These are phyloP conservation scores for Fusarium agapanthi DNA, from an alignment of 2,329 filamentous ascomycete species.

Conservation along the genomic window DNA sequence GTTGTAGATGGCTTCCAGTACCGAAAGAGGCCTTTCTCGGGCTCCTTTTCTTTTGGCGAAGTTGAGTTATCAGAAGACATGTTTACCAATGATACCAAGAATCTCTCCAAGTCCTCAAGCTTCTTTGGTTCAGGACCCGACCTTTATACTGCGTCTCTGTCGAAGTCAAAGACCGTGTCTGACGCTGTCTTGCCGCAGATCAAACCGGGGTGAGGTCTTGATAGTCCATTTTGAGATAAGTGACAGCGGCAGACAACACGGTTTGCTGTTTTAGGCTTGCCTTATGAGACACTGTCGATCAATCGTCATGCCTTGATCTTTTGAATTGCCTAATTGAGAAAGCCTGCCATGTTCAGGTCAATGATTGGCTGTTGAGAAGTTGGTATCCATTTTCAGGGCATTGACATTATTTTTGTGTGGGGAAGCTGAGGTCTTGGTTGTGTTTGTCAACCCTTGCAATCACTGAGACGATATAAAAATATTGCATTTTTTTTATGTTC, in stretches of 20 bases:
- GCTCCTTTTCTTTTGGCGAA: background rate
- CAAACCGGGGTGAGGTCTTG: background rate
- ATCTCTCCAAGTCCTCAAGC: background rate
- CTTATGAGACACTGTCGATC: background rate
- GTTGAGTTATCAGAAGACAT: background rate
- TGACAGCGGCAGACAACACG: background rate
- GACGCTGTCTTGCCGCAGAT: background rate
- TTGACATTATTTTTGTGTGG: background rate
- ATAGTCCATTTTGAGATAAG: background rate
- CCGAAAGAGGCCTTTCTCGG: background rate
- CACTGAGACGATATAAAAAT: too few relatives aligned
- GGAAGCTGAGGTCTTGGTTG: background rate
- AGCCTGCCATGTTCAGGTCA: rapidly evolving
- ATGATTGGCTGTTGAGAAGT: background rate
- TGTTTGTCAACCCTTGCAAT: background rate
- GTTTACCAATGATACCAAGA: background rate
- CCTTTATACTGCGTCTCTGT: background rate
- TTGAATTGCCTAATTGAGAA: background rate
- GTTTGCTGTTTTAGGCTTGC: background rate
- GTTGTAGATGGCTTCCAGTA: background rate
- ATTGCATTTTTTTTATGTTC: too few relatives aligned
- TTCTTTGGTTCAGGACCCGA: rapidly evolving
- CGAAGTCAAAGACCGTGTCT: background rate
- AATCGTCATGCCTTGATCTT: background rate
- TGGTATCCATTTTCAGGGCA: background rate